These are phyloP conservation scores for Sclerotiophoma versabilis DNA, from an alignment of 2,329 filamentous ascomycete species.

Conservation along the genomic window DNA sequence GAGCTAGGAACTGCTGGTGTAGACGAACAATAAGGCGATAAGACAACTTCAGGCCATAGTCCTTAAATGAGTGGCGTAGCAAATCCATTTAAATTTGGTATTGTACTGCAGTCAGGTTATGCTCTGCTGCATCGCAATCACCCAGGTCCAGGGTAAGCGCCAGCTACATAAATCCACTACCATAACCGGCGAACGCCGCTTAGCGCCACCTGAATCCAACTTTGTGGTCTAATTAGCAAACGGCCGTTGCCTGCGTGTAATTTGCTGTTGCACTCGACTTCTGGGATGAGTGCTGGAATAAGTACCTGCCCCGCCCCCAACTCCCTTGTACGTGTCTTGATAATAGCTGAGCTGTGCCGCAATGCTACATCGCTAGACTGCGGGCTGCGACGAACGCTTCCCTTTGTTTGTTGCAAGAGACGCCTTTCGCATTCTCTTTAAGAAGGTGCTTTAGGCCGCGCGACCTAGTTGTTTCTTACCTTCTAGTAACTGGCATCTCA, in stretches of 20 bases:
- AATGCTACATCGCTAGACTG: slow-evolving; percentile 15
- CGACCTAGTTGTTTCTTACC: slow-evolving; percentile 3
- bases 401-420: not conserved
- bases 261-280: not conserved
- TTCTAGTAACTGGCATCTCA: not conserved
- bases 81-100: not conserved
- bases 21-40: not conserved
- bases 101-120: not conserved
- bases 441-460: slow-evolving; percentile 4
- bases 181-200: slow-evolving; percentile 13
- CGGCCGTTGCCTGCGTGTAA: not conserved
- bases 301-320: not conserved
- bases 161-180: slow-evolving; percentile 7
- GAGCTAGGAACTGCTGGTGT: not conserved
- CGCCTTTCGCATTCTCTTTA: slow-evolving; percentile 4
- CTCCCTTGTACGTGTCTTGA: slow-evolving; percentile 2
- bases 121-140: not conserved
- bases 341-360: slow-evolving; percentile 15
- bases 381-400: not conserved
- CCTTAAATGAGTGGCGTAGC: not conserved
- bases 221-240: not conserved
- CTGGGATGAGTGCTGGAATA: not conserved
- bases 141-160: not conserved
- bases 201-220: slow-evolving; percentile 7
- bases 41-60: not conserved